Percentiles rank a stretch among this genome's conserved stretches.
phyloP scores from a whole-genome alignment of 495 filamentous ascomycete species.

The Entonaema liquescens region DNA sequence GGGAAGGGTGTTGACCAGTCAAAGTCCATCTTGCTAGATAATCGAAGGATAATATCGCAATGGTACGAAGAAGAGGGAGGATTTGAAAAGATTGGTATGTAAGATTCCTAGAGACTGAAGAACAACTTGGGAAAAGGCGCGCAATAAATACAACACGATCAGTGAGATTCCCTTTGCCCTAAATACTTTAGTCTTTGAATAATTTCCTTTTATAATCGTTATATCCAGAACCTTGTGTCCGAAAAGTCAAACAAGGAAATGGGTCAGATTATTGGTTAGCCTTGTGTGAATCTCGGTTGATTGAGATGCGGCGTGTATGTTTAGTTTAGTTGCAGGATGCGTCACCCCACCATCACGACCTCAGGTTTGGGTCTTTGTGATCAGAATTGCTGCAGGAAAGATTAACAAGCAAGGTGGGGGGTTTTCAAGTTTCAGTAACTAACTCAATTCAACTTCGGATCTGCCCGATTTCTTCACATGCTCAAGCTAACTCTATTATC shows the following conservation, averaged over 20 bases:
- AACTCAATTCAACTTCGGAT: constrained; percentile 16
- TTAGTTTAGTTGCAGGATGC: constrained; percentile 28
- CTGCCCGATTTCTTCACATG: constrained; percentile 28
- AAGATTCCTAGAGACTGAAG: background rate
- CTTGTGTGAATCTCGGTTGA: constrained; percentile 15
- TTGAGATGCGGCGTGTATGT: constrained; percentile 21
- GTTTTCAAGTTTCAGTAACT: background rate
- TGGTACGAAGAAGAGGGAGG: background rate
- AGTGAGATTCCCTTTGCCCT: background rate
- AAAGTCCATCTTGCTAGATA: constrained; percentile 57
- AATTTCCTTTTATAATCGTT: background rate
- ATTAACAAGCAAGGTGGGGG: constrained; percentile 2
- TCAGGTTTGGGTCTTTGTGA: background rate
- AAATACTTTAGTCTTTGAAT: background rate
- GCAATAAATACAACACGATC: background rate
- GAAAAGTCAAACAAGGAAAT: constrained; percentile 16
- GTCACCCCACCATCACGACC: constrained; percentile 31
- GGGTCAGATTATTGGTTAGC: constrained; percentile 39
- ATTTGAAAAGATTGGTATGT: background rate
- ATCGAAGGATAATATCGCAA: background rate
- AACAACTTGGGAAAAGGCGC: background rate
- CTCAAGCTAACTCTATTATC: background rate
- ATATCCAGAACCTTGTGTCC: background rate
- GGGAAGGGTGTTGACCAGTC: constrained; percentile 65
- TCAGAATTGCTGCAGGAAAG: background rate